Evolutionary conservation across 352 stramenopile species (phyloP), one percentile per base, ranked within the genome.

Genomic region (Thalassiosira mediterranea): DNA sequence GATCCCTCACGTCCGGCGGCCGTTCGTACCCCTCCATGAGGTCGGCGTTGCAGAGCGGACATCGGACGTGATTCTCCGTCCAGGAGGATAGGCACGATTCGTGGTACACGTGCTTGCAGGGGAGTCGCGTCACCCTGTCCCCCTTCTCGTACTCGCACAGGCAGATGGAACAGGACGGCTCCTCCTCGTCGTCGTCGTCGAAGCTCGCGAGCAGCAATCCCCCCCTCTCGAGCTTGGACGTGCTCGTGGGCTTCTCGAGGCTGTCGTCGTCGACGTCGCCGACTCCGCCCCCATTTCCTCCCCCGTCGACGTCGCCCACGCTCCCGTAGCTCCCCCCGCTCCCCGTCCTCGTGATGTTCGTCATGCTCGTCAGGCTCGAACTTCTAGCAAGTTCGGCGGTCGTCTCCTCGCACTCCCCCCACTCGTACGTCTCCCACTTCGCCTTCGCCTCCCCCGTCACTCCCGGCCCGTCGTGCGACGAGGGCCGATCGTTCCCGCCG

Each of bases 81-180:
- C 96, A 98, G 37, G 90, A 94, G 38, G 92, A 74, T 68, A 98
- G 94, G 86, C 96, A 98, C 40, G 89, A 82, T 25, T 93, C 74
- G 77, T 98, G 96, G 82, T 98, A 98, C 40, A 93, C 72, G 85
- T 98, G 96, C 46, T 90, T 87, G 74, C 95, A 98, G 11, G 95
- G 94, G 32, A 98, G 83, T 46, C 87, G 73, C 34, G 96, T 90
- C 15, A 95, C 84, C 29, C 76, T 72, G 15, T 96, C 90, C 15
- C 81, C 74, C 13, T 88, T 84, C 79, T 91, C 87, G 54, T 95
- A 94, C 44, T 97, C 94, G 53, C 87, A 94, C 31, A 98, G 90
- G 83, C 96, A 98, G 63, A 98, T 96, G 3, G 95, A 92, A 76
- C 95, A 97, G 29, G 84, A 75, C 44, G 74, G 86, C 49, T 91